These are phyloP conservation scores for Aspergillus ostianus DNA, from an alignment of 495 filamentous ascomycete genomes.

Conservation along the genomic window DNA sequence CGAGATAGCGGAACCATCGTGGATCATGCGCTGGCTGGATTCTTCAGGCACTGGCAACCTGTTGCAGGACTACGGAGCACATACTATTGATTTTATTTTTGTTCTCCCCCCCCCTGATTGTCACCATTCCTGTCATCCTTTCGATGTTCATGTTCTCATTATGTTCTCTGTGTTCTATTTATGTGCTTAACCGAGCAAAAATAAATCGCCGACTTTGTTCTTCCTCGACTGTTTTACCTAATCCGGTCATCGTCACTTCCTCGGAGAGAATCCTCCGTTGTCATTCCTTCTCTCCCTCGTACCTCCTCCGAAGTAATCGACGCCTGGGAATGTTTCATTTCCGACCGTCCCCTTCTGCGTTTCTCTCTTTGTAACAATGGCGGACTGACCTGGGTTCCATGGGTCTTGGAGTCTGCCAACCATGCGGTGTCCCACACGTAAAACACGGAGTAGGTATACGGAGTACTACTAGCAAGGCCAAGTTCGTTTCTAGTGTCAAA, in stretches of 20 bases:
- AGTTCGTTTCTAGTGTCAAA: neutral
- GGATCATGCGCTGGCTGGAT: slow-evolving; percentile 11
- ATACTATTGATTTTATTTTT: neutral
- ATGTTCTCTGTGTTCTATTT: too few relatives aligned
- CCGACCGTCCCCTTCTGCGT: neutral
- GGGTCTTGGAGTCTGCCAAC: neutral
- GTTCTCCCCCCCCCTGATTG: neutral
- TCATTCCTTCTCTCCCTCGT: neutral
- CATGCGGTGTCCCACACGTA: neutral
- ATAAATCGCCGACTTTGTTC: neutral
- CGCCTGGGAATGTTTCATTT: neutral
- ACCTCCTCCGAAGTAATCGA: neutral
- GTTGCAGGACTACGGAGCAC: neutral
- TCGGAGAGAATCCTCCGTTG: neutral
- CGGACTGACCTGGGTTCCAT: neutral
- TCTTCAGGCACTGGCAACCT: neutral
- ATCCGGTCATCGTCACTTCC: neutral
- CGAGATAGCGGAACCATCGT: slow-evolving; percentile 14
- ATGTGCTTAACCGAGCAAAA: too few relatives aligned
- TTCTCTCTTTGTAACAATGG: neutral
- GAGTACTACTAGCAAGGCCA: too few relatives aligned
- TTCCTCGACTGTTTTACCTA: neutral
- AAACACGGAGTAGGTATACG: neutral
- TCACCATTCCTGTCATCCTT: too few relatives aligned
- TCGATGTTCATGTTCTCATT: too few relatives aligned